Evolutionary conservation across 1,139 yeast species (phyloP).

Genomic region (Scheffersomyces segobiensis): DNA sequence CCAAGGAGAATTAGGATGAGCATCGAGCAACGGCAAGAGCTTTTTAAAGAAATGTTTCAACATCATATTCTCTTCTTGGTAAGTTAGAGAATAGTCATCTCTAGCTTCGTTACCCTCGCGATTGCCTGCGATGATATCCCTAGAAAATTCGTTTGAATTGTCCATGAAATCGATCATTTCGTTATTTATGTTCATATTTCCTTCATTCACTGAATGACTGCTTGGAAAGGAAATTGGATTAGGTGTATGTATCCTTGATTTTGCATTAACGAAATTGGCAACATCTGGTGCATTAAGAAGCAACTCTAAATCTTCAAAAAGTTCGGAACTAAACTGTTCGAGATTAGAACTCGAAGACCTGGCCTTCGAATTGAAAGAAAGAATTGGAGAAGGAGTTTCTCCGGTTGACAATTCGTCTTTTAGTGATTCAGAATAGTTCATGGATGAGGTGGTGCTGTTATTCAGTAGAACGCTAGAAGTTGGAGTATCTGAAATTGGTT

Average conservation of each 20-base stretch:
- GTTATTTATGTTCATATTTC: slow-evolving; percentile 8
- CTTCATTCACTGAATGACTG: not conserved
- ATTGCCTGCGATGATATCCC: slow-evolving; percentile 3
- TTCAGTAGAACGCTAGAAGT: not conserved
- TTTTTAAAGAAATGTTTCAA: slow-evolving; percentile 54
- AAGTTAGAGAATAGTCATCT: slow-evolving; percentile 14
- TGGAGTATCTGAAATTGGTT: not conserved
- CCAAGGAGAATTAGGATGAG: slow-evolving; percentile 60
- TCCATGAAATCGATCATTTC: slow-evolving; percentile 16
- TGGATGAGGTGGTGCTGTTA: not conserved
- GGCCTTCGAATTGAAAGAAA: not conserved
- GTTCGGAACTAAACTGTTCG: slow-evolving; percentile 15
- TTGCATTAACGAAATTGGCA: slow-evolving; percentile 1
- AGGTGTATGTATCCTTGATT: not conserved
- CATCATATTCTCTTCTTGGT: slow-evolving; percentile 51
- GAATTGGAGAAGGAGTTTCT: not conserved
- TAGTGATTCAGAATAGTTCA: not conserved
- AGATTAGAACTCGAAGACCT: slow-evolving; percentile 12
- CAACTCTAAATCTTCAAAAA: slow-evolving; percentile 18
- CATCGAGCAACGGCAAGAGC: slow-evolving; percentile 51
- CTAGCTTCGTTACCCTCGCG: not conserved
- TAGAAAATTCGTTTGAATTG: slow-evolving; percentile 11
- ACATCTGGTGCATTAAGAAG: slow-evolving; percentile 14
- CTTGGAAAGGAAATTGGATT: not conserved
- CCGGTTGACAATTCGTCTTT: not conserved